Evolutionary conservation across 2,329 filamentous ascomycete genomes (phyloP).

Genomic region (Cytospora schulzeri): DNA sequence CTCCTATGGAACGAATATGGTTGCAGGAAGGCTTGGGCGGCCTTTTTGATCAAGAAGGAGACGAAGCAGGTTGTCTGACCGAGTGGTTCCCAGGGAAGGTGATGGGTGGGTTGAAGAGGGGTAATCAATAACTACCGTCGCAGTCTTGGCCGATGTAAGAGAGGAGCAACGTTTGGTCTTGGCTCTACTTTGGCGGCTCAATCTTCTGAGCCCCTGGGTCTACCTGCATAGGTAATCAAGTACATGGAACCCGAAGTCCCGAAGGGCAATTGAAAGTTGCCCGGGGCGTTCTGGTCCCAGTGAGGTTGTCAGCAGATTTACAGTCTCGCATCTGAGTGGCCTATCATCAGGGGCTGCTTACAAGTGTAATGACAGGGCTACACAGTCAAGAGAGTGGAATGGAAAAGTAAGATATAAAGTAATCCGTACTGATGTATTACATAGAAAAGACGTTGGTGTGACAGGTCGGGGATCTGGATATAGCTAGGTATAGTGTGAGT

Average conservation of each 20-base stretch:
- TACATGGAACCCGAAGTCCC: too few relatives aligned
- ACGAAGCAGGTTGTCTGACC: background rate
- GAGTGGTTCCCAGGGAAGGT: background rate
- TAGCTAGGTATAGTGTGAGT: too few relatives aligned
- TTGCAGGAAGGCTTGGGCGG: background rate
- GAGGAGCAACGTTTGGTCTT: background rate
- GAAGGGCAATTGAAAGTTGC: too few relatives aligned
- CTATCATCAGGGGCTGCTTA: background rate
- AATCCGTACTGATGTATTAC: too few relatives aligned
- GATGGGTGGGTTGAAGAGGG: background rate
- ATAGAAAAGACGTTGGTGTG: too few relatives aligned
- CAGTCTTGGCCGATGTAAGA: background rate
- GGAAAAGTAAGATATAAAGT: too few relatives aligned
- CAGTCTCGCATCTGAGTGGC: background rate
- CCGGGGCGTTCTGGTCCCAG: background rate
- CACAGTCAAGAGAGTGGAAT: too few relatives aligned
- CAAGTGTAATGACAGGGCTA: too few relatives aligned
- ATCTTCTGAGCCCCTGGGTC: background rate
- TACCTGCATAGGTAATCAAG: too few relatives aligned
- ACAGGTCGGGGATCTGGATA: too few relatives aligned
- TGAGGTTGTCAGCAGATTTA: background rate
- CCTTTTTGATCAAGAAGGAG: background rate
- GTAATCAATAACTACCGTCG: background rate
- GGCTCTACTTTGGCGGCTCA: background rate
- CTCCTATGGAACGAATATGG: background rate